A percentile compares a stretch with the other conserved stretches of the same genome.
phyloP scores from a whole-genome alignment of 140 eudicot species.

The Senecio squalidus region DNA sequence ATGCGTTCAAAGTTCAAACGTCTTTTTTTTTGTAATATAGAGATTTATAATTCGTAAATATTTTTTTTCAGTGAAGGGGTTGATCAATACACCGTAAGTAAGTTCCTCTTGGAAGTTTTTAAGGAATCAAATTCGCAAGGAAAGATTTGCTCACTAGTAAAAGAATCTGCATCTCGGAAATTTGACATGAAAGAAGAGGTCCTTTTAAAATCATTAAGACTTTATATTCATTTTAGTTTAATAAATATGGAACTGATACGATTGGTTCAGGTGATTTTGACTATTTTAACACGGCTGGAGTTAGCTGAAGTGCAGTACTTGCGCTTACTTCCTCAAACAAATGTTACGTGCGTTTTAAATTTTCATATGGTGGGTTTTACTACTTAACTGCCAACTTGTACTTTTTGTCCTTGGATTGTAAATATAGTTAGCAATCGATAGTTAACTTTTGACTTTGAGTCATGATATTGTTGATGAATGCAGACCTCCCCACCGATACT shows the following conservation, averaged over 20 bases:
- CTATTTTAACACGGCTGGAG: constrained; percentile 92
- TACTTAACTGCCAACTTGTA: constrained; percentile 7
- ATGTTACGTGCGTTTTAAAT: constrained; percentile 73
- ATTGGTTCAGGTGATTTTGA: constrained; percentile 65
- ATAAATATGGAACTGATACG: constrained; percentile 7
- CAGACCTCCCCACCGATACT: constrained; percentile 79
- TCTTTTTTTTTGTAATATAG: not conserved
- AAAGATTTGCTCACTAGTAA: constrained; percentile 52
- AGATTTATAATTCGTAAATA: constrained; percentile 8
- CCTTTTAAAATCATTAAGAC: not conserved
- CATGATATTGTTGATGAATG: constrained; percentile 19
- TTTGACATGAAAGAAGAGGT: constrained; percentile 99
- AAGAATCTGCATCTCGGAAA: constrained; percentile 78
- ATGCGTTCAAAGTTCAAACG: not conserved
- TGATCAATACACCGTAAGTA: constrained; percentile 77
- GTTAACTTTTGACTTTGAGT: not conserved
- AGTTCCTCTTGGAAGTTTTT: constrained; percentile 68
- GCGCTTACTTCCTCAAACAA: constrained; percentile 75
- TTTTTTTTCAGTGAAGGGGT: constrained; percentile 73
- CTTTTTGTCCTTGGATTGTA: not conserved
- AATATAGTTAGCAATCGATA: constrained; percentile 2
- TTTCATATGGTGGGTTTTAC: constrained; percentile 75
- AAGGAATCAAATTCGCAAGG: constrained; percentile 35
- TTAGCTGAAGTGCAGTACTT: constrained; percentile 77
- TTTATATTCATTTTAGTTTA: not conserved